Evolutionary conservation across 2,329 filamentous ascomycete genomes (phyloP).

Genomic region (Fusarium bactridioides): DNA sequence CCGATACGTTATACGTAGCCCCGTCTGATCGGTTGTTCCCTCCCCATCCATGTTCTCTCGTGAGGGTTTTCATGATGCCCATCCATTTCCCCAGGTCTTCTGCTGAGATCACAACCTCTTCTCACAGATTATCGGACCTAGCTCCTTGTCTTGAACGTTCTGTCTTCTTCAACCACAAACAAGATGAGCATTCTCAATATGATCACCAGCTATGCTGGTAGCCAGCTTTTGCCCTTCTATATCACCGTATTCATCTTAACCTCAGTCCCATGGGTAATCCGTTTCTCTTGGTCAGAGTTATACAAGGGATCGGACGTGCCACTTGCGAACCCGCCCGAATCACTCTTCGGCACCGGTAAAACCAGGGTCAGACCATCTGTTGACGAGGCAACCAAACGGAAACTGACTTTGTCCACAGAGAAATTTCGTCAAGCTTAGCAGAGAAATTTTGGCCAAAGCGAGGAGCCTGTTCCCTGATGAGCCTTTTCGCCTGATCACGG

Average conservation of each 20-base stretch:
- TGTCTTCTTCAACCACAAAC: neutral
- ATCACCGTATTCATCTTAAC: neutral
- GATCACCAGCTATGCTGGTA: neutral
- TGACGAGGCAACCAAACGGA: neutral
- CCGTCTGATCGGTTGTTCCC: rapidly evolving
- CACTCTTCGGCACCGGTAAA: neutral
- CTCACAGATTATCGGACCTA: rapidly evolving
- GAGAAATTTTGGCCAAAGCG: neutral
- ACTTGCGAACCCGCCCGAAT: neutral
- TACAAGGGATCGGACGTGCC: neutral
- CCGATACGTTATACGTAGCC: neutral
- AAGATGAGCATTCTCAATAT: neutral
- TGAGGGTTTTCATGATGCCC: neutral
- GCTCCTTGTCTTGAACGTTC: rapidly evolving
- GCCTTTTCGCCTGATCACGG: neutral
- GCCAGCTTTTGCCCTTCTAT: rapidly evolving
- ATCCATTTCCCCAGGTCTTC: neutral
- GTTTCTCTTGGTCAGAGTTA: neutral
- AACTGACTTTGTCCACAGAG: neutral
- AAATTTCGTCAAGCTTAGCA: neutral
- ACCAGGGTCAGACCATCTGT: neutral
- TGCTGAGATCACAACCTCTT: too few relatives aligned
- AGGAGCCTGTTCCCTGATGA: neutral
- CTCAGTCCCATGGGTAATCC: neutral
- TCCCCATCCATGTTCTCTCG: rapidly evolving